Conservation (phyloP, 371 early-diverging fungal species). For the Blastocladiella emersonii region DNA sequence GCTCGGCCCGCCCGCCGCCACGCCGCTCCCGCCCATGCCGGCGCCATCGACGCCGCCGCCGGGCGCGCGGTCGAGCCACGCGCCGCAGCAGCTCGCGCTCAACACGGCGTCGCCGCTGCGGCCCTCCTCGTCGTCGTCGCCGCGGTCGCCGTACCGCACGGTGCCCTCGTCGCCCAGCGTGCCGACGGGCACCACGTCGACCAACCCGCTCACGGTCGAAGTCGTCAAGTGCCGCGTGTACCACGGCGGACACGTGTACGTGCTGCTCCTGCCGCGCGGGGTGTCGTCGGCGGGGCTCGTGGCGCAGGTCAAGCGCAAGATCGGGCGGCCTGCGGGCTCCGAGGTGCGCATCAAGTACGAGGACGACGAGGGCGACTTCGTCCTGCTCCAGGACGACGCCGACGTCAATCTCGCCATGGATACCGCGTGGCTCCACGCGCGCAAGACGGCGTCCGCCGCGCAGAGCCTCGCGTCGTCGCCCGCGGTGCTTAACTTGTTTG, state of each 20-base stretch:
- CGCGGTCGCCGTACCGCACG: too few species aligned
- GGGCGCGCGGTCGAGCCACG: too few species aligned
- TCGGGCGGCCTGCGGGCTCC: conserved; percentile 51
- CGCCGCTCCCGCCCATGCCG: too few species aligned
- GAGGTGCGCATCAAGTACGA: conserved; percentile 61
- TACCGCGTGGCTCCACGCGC: conserved; percentile 19
- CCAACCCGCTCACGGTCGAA: neutral
- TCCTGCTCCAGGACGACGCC: conserved; percentile 73
- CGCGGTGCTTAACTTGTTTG: neutral
- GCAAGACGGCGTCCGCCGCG: conserved; percentile 36
- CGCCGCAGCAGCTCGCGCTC: too few species aligned
- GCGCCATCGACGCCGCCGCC: too few species aligned
- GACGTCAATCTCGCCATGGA: conserved; percentile 68
- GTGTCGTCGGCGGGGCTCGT: conserved; percentile 59
- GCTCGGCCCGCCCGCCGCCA: too few species aligned
- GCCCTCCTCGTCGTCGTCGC: too few species aligned
- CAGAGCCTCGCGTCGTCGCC: neutral
- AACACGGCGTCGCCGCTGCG: too few species aligned
- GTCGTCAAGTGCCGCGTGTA: conserved; percentile 69
- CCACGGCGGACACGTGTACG: conserved; percentile 68
- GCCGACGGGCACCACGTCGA: too few species aligned
- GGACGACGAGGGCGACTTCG: conserved; percentile 83
- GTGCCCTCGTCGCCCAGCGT: too few species aligned
- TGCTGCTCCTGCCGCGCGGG: conserved; percentile 58
- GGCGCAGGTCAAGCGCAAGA: conserved; percentile 71